Evolutionary conservation across 2,329 filamentous ascomycete species (phyloP).

Genomic region (Aureobasidium sp.): DNA sequence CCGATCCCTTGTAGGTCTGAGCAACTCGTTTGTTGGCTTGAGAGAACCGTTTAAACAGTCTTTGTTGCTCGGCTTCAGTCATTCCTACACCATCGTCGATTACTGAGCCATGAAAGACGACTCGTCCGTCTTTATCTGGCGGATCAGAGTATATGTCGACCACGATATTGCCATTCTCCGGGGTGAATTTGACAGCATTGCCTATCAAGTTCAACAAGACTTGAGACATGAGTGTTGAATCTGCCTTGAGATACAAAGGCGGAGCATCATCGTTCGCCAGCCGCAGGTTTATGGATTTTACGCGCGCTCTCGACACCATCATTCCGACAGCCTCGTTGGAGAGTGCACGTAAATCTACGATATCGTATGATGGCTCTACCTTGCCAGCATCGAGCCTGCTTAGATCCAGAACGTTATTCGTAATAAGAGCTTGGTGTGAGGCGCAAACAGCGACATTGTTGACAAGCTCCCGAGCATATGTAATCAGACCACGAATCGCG

Average conservation of each 20-base stretch:
- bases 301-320: slow-evolving; percentile 12
- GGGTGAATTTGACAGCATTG: slow-evolving; percentile 14
- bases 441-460: slow-evolving; percentile 10
- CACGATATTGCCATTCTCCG: slow-evolving; percentile 8
- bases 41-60: slow-evolving; percentile 13
- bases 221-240: slow-evolving; percentile 11
- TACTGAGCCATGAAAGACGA: slow-evolving; percentile 9
- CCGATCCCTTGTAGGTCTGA: slow-evolving; percentile 11
- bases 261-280: neutral
- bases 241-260: slow-evolving; percentile 12
- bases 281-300: slow-evolving; percentile 8
- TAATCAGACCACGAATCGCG: neutral
- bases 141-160: neutral
- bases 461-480: slow-evolving; percentile 10
- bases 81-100: slow-evolving; percentile 13
- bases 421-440: slow-evolving; percentile 12
- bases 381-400: slow-evolving; percentile 12
- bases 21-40: slow-evolving; percentile 14
- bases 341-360: slow-evolving; percentile 10
- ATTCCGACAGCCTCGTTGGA: slow-evolving; percentile 7
- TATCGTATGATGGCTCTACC: slow-evolving; percentile 10
- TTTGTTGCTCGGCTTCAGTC: slow-evolving; percentile 11
- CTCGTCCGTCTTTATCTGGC: neutral
- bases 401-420: slow-evolving; percentile 13
- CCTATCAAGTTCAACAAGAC: slow-evolving; percentile 12